phyloP scores from a whole-genome alignment of 495 filamentous ascomycete genomes.

The Penicillium maclennaniae region DNA sequence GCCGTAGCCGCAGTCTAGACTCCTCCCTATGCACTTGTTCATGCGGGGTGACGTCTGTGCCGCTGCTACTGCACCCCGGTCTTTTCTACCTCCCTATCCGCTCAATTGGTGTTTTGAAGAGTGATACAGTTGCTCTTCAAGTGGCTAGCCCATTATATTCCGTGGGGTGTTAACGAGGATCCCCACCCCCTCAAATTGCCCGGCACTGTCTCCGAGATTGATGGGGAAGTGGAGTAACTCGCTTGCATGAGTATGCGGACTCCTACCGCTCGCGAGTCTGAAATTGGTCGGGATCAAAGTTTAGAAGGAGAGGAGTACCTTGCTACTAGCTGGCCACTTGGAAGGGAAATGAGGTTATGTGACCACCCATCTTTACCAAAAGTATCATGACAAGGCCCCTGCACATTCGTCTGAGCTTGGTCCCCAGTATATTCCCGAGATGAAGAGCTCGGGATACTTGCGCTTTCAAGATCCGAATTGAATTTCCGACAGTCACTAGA shows the following conservation, averaged over 20 bases:
- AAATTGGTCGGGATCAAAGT: background rate
- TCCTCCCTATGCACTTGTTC: background rate
- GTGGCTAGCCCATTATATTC: background rate
- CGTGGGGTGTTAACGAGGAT: background rate
- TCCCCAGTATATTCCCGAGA: too few species aligned
- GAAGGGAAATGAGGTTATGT: background rate
- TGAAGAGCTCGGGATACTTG: too few species aligned
- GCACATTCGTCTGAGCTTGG: background rate
- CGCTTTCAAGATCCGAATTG: too few species aligned
- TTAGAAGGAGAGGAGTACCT: background rate
- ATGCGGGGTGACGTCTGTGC: constrained; percentile 20
- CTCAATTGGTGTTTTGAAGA: background rate
- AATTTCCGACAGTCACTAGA: too few species aligned
- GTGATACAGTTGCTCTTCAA: background rate
- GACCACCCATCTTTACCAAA: background rate
- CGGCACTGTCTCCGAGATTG: background rate
- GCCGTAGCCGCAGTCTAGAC: constrained; percentile 2
- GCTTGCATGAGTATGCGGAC: background rate
- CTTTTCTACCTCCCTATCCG: constrained; percentile 1
- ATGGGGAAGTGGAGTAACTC: background rate
- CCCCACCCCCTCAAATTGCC: background rate
- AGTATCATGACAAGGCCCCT: background rate
- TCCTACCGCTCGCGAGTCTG: background rate
- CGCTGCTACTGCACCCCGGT: constrained; percentile 6
- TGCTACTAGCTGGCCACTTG: background rate